Evolutionary conservation across 768 basidiomycete genomes (phyloP).

Genomic region (Pleurotus pulmonarius): DNA sequence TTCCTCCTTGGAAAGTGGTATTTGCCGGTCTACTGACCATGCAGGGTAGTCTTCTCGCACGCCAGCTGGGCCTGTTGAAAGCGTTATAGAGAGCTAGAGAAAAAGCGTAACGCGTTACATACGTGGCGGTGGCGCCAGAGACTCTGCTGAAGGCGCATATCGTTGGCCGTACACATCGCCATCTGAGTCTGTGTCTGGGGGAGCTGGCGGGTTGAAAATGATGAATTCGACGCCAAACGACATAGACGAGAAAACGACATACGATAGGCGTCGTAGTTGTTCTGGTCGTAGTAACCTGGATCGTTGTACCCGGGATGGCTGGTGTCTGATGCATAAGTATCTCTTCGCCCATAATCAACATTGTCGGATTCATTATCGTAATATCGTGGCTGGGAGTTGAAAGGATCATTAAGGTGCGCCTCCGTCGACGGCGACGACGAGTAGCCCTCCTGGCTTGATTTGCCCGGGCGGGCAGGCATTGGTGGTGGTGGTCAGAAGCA

Average conservation of each 20-base stretch:
- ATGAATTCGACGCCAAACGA: conserved; percentile 14
- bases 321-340: conserved; percentile 68
- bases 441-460: conserved; percentile 60
- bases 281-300: conserved; percentile 61
- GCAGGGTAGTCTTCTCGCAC: conserved; percentile 88
- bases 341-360: conserved; percentile 59
- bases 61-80: conserved; percentile 51
- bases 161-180: conserved; percentile 68
- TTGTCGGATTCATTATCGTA: conserved; percentile 79
- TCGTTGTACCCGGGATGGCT: conserved; percentile 63
- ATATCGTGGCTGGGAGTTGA: conserved; percentile 49
- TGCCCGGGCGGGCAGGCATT: conserved; percentile 57
- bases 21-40: conserved; percentile 88
- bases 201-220: conserved; percentile 39
- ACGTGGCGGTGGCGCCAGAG: conserved; percentile 53
- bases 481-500: conserved; percentile 20
- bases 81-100: conserved; percentile 25
- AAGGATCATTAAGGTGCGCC: conserved; percentile 66
- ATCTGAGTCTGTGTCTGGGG: conserved; percentile 84
- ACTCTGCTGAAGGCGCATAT: conserved; percentile 73
- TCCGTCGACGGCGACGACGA: conserved; percentile 55
- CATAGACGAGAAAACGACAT: conserved; percentile 13
- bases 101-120: conserved; percentile 22
- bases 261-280: conserved; percentile 65
- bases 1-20: conserved; percentile 98